phyloP scores from a whole-genome alignment of 2,329 filamentous ascomycete genomes.

The Geosmithia flava region DNA sequence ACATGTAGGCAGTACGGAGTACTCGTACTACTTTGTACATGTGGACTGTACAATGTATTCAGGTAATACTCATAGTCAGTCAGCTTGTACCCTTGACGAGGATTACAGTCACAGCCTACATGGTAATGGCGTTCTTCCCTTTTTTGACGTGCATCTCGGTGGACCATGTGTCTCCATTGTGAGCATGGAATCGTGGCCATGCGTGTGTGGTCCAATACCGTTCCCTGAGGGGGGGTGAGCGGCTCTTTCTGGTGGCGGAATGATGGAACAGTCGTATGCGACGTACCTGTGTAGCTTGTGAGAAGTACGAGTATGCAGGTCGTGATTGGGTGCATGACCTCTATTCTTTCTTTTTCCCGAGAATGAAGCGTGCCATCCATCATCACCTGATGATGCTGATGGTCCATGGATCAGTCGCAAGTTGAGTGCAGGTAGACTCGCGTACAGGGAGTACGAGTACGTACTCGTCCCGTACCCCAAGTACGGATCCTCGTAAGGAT shows the following conservation, averaged over 20 bases:
- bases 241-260: not conserved
- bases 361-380: too few species aligned
- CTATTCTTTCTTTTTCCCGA: not conserved
- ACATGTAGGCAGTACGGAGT: too few species aligned
- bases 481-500: not conserved
- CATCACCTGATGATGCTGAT: too few species aligned
- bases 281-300: not conserved
- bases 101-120: too few species aligned
- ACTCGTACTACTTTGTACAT: too few species aligned
- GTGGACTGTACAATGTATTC: too few species aligned
- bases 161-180: not conserved
- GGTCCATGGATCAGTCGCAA: too few species aligned
- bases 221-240: not conserved
- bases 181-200: not conserved
- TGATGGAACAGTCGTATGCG: not conserved
- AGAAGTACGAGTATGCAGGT: too few species aligned
- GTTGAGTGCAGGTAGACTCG: too few species aligned
- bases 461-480: not conserved
- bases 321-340: not conserved
- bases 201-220: not conserved
- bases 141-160: not conserved
- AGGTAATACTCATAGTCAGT: too few species aligned
- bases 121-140: not conserved
- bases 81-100: too few species aligned
- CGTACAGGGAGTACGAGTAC: too few species aligned